Base-by-base conservation (phyloP, 345 rosid species). In the Hibiscus trionum region DNA sequence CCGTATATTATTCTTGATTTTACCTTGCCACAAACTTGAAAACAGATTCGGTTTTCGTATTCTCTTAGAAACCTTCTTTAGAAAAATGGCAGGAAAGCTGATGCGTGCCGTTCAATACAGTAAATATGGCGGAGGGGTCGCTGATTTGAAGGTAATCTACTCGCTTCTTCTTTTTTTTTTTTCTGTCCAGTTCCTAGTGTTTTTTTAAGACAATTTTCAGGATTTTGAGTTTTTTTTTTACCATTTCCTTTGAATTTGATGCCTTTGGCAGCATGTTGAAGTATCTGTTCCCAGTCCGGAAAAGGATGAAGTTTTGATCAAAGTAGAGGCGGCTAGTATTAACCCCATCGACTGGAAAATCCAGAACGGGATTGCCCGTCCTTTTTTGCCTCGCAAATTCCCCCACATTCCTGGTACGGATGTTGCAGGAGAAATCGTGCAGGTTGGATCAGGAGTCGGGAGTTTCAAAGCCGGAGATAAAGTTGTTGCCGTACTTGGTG, bases 61-160 rank as follows among this genome's bases (percentile, higher is more conserved):
- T 2, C 29, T 42, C 12, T 65, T 4, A 42, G 7, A 35, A 5
- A 12, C 11, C 8, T 37, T 37, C 7, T 7, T 37, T 7, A 31
- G 7, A 37, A 17, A 19, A 17, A 87, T 82, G 91, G 85, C 79
- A 4, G 76, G 44, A 2, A 79, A 80, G 72, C 66, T 56, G 1
- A 85, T 85, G 91, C 81, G 61, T 0, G 88, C 87, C 0, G 62
- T 85, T 63, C 78, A 66, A 16, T 85, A 66, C 66, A 73, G 72
- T 16, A 26, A 67, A 37, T 87, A 87, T 37, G 87, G 87, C 2
- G 83, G 85, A 61, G 91, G 91, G 71, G 77, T 78, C 1, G 77
- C 81, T 11, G 85, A 42, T 64, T 74, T 87, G 49, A 83, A 85
- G 87, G 88, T 85, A 6, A 53, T 53, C 35, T 64, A 11, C 9